A percentile compares a stretch with the other conserved stretches of the same genome.
Conservation (phyloP, 495 filamentous ascomycete genomes). For the Articulospora tetracladia region DNA sequence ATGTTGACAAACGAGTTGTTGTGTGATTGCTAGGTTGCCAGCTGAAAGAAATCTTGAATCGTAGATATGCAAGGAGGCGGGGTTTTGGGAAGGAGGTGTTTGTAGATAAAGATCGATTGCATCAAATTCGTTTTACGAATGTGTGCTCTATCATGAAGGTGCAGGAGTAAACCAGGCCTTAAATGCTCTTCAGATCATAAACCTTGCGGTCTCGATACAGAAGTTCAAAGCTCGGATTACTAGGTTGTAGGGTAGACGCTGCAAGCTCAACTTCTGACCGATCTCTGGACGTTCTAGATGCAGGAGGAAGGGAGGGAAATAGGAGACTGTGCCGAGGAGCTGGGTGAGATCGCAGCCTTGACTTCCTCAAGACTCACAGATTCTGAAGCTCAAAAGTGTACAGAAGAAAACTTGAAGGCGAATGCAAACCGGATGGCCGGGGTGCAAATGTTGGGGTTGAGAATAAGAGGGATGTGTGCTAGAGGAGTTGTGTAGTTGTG, state of each 20-base stretch:
- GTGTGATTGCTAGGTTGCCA: neutral
- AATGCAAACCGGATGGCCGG: neutral
- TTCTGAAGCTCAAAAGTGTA: neutral
- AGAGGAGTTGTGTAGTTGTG: neutral
- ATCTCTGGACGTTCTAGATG: too few relatives aligned
- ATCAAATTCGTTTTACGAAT: neutral
- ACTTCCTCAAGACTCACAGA: neutral
- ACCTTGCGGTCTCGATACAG: too few relatives aligned
- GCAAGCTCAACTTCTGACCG: too few relatives aligned
- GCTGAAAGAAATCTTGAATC: neutral
- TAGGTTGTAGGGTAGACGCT: too few relatives aligned
- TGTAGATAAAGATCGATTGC: neutral
- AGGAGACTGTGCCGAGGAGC: too few relatives aligned
- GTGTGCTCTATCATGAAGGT: neutral
- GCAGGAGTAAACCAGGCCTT: neutral
- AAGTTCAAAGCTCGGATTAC: too few relatives aligned
- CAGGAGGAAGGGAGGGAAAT: too few relatives aligned
- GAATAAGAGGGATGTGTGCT: neutral
- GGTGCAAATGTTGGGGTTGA: neutral
- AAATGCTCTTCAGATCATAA: too few relatives aligned
- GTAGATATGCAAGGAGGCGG: too few relatives aligned
- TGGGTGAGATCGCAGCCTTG: neutral
- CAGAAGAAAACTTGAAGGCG: neutral
- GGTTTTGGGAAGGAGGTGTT: too few relatives aligned
- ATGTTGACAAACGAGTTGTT: constrained; percentile 10